A percentile compares a stretch with the other conserved stretches of the same genome.
These are phyloP conservation scores for Paraurostyla sp. DNA, from an alignment of 73 alveolate genomes.

Conservation along the genomic window DNA sequence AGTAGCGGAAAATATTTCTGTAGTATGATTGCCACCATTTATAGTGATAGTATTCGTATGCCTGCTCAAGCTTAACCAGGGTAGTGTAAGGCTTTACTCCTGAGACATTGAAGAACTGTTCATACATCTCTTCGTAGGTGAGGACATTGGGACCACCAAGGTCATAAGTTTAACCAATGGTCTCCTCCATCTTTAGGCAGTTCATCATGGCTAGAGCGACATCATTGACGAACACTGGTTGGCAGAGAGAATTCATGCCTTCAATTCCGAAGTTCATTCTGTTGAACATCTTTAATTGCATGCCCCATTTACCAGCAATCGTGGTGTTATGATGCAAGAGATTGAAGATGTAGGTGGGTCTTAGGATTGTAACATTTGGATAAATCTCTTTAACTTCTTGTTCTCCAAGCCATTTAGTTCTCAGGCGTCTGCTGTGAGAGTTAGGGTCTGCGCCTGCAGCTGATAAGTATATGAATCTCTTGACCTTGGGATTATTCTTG, in stretches of 20 bases:
- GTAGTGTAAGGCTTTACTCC: conserved; percentile 67
- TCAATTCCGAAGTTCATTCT: conserved; percentile 55
- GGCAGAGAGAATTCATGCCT: conserved; percentile 57
- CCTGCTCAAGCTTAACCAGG: conserved; percentile 61
- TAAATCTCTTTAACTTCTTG: conserved; percentile 71
- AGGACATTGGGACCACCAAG: conserved; percentile 74
- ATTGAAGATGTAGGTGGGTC: conserved; percentile 71
- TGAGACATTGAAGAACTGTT: conserved; percentile 38
- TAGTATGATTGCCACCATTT: conserved; percentile 57
- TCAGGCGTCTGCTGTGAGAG: conserved; percentile 69
- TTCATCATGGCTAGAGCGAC: conserved; percentile 70
- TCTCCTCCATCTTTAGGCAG: conserved; percentile 76
- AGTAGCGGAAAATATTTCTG: conserved; percentile 53
- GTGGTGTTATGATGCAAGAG: conserved; percentile 38
- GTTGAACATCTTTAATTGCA: conserved; percentile 78
- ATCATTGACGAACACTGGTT: conserved; percentile 72
- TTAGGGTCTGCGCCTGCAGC: conserved; percentile 86
- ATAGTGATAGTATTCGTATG: conserved; percentile 64
- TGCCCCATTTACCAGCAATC: conserved; percentile 70
- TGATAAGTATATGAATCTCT: conserved; percentile 71
- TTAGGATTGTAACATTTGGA: conserved; percentile 72
- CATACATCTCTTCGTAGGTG: conserved; percentile 67
- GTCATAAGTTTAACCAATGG: conserved; percentile 71
- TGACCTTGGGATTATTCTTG: conserved; percentile 55
- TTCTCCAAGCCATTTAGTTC: conserved; percentile 81